Evolutionary conservation across 371 early-diverging fungal genomes (phyloP), one percentile per base, ranked within the genome.

Genomic region (Mucor mucedo): DNA sequence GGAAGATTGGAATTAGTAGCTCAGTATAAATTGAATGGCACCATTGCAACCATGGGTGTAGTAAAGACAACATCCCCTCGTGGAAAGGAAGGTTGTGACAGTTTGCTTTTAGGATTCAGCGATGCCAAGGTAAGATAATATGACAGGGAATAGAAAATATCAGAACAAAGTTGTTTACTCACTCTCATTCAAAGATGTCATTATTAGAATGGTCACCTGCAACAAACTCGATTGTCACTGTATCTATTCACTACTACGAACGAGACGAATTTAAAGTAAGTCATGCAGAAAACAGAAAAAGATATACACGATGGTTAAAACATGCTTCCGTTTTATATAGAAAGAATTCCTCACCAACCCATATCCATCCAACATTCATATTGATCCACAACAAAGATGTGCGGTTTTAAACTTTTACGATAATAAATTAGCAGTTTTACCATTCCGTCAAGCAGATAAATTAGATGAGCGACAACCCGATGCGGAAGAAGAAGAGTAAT

Each of bases 191-290:
- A 21, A 21, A 94, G 92, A 91, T 97, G 93, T 93, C 96, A 9
- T 72, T 98, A 45, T 72, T 98, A 45, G 95, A 96, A 71, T 98
- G 87, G 83, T 89, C 91, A 35, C 84, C 84, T 2, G 75, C 88
- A 29, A 87, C 87, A 4, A 90, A 95, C 56, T 78, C 82, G 14
- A 82, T 96, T 64, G 87, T 90, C 8, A 97, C 98, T 1, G 93
- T 96, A 30, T 97, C 97, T 4, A 90, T 98, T 40, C 98, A 98
- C 72, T 95, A 91, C 72, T 98, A 95, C 70, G 98, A 98, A 75
- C 84, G 94, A 33, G 98, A 97, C 52, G 92, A 92, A 63, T 90
- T 91, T 63, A 91, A 91, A 88, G 92, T 86, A 85, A 52, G 47
- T 33, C 13, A 49, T 40, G 14, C 60, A 28, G 14, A 14, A 35